A percentile compares a stretch with the other conserved stretches of the same genome.
phyloP scores from a whole-genome alignment of 2,329 filamentous ascomycete species.

The Atkinsonella hypoxylon region DNA sequence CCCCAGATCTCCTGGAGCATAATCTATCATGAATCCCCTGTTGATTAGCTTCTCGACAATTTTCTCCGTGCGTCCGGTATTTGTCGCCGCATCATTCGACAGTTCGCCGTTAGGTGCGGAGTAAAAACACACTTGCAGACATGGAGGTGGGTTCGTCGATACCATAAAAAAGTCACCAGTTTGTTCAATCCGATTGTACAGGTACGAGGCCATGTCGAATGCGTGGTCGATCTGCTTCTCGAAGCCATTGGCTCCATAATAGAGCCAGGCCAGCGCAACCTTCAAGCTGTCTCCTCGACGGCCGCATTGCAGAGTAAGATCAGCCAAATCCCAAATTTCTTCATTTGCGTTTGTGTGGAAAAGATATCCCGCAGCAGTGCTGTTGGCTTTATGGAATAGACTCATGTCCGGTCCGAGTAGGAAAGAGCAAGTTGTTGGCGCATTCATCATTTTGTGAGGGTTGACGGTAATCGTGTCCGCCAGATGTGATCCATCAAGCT shows the following conservation, averaged over 20 bases:
- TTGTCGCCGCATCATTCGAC: constrained; percentile 26
- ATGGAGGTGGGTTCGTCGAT: constrained; percentile 66
- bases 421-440: constrained; percentile 83
- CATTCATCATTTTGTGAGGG: constrained; percentile 95
- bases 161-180: constrained; percentile 57
- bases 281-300: constrained; percentile 78
- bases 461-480: constrained; percentile 81
- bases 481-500: constrained; percentile 57
- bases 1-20: constrained; percentile 43
- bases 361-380: constrained; percentile 73
- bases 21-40: constrained; percentile 49
- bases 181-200: constrained; percentile 47
- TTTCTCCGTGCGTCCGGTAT: constrained; percentile 35
- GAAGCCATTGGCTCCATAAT: constrained; percentile 72
- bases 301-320: constrained; percentile 88
- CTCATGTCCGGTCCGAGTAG: constrained; percentile 66
- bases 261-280: constrained; percentile 78
- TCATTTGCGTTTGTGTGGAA: constrained; percentile 50
- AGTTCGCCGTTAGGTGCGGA: constrained; percentile 49
- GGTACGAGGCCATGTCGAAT: constrained; percentile 56
- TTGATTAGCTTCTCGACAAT: constrained; percentile 36
- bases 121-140: constrained; percentile 93
- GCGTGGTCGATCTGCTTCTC: constrained; percentile 56
- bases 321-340: constrained; percentile 79
- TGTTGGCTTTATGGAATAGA: constrained; percentile 74